Conservation (phyloP, 75 land plant genomes). For the Selaginella tamariscina region DNA sequence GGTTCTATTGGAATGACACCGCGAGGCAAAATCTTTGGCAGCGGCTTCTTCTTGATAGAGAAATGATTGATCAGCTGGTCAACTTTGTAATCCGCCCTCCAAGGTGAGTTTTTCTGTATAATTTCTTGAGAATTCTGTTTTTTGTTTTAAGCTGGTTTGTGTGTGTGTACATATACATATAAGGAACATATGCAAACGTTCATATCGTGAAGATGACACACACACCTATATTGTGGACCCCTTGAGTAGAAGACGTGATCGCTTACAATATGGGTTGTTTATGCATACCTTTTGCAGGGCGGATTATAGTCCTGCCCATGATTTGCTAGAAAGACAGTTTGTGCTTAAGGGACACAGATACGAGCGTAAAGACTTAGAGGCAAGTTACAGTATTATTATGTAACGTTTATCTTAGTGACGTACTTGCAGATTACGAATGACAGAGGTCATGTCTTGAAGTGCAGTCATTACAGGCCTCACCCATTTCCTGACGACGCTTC, state of each 20-base stretch:
- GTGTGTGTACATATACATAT: constrained; percentile 8
- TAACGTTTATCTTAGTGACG: too few relatives aligned
- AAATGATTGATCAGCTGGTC: constrained; percentile 89
- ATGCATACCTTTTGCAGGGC: constrained; percentile 60
- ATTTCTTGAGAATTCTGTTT: not conserved
- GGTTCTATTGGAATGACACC: constrained; percentile 1
- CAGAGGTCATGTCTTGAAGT: constrained; percentile 70
- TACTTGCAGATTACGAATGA: constrained; percentile 62
- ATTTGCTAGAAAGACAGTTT: constrained; percentile 84
- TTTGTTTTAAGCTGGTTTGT: not conserved
- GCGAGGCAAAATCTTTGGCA: too few relatives aligned
- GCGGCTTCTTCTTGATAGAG: too few relatives aligned
- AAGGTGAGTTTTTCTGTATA: constrained; percentile 30
- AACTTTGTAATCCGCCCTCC: constrained; percentile 97
- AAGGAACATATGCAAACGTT: not conserved
- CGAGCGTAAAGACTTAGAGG: constrained; percentile 78
- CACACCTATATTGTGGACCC: too few relatives aligned
- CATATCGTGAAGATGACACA: too few relatives aligned
- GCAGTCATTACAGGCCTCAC: constrained; percentile 94
- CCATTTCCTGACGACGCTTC: constrained; percentile 45
- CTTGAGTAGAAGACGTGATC: too few relatives aligned
- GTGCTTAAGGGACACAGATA: constrained; percentile 70
- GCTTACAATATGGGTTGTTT: too few relatives aligned
- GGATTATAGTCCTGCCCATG: constrained; percentile 73
- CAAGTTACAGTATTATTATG: constrained; percentile 27